These are phyloP conservation scores for Echeveria elegans DNA, from an alignment of 164 flowering plant genomes.

Conservation along the genomic window DNA sequence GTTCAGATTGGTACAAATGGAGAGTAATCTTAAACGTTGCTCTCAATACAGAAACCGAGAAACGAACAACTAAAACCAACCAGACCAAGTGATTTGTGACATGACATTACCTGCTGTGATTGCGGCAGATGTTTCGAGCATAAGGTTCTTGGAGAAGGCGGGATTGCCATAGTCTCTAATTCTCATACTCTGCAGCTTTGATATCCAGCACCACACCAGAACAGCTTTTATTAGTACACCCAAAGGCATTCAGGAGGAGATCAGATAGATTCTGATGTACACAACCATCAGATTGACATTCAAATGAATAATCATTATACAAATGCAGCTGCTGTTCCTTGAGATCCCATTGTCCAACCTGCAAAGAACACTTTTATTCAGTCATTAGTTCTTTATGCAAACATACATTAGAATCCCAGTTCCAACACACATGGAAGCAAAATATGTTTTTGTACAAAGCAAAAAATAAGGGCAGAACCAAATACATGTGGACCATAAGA, in stretches of 20 bases:
- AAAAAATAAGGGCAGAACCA: not conserved
- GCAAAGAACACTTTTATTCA: conserved; percentile 12
- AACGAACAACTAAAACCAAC: not conserved
- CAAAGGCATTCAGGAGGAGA: conserved; percentile 57
- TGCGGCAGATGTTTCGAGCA: conserved; percentile 15
- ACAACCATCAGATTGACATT: conserved; percentile 68
- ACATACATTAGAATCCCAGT: not conserved
- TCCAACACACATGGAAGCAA: not conserved
- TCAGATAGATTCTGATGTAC: conserved; percentile 54
- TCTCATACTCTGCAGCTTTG: conserved; percentile 19
- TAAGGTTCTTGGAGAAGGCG: conserved; percentile 9
- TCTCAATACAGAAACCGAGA: not conserved
- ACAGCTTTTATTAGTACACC: conserved; percentile 52
- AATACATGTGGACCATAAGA: conserved; percentile 94
- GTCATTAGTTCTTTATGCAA: not conserved
- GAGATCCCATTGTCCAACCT: conserved; percentile 78
- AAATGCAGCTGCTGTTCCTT: conserved; percentile 45
- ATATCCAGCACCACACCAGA: conserved; percentile 49
- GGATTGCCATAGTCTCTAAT: conserved; percentile 19
- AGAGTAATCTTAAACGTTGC: not conserved
- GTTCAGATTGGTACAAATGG: not conserved
- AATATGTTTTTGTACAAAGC: no score
- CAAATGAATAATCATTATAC: conserved; percentile 61
- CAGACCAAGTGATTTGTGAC: not conserved
- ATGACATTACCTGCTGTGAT: conserved; percentile 29